Percentiles rank a stretch among this genome's conserved stretches.
Conservation (phyloP, 257 asterid genomes). For the Nemophila menziesii region DNA sequence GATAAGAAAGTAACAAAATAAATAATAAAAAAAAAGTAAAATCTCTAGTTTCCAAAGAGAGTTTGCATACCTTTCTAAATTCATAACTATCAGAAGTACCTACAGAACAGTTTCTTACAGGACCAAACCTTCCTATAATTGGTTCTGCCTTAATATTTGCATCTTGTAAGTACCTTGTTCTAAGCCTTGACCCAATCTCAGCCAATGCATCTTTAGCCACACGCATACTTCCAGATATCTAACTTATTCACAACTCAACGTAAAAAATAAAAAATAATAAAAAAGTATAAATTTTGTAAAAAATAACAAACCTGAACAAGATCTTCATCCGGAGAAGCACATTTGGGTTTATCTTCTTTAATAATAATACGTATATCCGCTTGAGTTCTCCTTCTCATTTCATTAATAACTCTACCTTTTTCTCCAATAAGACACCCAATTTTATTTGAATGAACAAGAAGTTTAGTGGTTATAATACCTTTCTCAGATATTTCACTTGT, state of each 20-base stretch:
- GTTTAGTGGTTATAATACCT: constrained; percentile 58
- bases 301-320: constrained; percentile 62
- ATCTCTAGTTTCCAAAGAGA: no score
- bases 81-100: constrained; percentile 51
- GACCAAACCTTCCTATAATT: constrained; percentile 34
- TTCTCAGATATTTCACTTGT: constrained; percentile 51
- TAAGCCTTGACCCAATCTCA: constrained; percentile 68
- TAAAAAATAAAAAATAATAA: neutral
- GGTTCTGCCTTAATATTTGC: constrained; percentile 38
- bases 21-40: constrained; percentile 5
- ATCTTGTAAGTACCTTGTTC: constrained; percentile 56
- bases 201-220: constrained; percentile 68
- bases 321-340: constrained; percentile 71
- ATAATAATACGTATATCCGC: constrained; percentile 76
- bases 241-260: constrained; percentile 10
- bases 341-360: constrained; percentile 59
- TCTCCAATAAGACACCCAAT: constrained; percentile 89
- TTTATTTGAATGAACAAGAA: constrained; percentile 70
- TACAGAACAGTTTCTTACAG: constrained; percentile 27
- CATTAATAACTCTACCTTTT: constrained; percentile 72
- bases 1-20: constrained; percentile 6
- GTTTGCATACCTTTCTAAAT: constrained; percentile 28
- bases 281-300: constrained; percentile 2
- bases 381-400: constrained; percentile 77
- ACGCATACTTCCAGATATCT: constrained; percentile 63